Evolutionary conservation across 495 filamentous ascomycete genomes (phyloP).

Genomic region (Platismatia glauca): DNA sequence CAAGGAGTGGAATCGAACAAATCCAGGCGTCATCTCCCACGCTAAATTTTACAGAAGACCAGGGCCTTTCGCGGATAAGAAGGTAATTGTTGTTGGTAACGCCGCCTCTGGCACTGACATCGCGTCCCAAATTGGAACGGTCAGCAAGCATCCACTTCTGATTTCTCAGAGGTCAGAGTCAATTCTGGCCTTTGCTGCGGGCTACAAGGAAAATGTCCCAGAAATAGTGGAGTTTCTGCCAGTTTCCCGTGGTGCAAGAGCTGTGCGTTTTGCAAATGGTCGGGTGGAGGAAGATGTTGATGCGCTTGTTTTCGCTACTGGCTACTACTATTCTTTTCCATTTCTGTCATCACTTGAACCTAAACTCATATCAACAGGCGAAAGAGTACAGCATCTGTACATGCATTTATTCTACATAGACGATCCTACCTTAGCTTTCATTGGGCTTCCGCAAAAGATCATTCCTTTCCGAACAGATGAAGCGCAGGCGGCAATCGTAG

Average conservation of each 20-base stretch:
- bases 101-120: constrained; percentile 76
- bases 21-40: constrained; percentile 63
- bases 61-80: constrained; percentile 49
- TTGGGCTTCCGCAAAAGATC: constrained; percentile 65
- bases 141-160: constrained; percentile 43
- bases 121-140: constrained; percentile 56
- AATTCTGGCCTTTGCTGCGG: constrained; percentile 21
- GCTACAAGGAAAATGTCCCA: constrained; percentile 45
- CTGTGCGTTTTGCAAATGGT: constrained; percentile 47
- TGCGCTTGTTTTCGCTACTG: constrained; percentile 62
- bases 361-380: constrained; percentile 55
- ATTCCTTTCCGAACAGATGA: constrained; percentile 77
- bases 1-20: constrained; percentile 43
- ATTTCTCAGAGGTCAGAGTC: constrained; percentile 43
- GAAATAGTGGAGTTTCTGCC: constrained; percentile 52
- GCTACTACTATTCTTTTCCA: constrained; percentile 63
- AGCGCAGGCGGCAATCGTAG: constrained; percentile 67
- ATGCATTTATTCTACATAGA: constrained; percentile 68
- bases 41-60: constrained; percentile 70
- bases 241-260: constrained; percentile 31
- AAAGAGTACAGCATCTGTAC: constrained; percentile 58
- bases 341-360: constrained; percentile 55
- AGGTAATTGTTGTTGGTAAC: constrained; percentile 69
- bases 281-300: constrained; percentile 52
- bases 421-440: constrained; percentile 71